phyloP scores from a whole-genome alignment of 805 yeast genomes.

The Candida coquimbonensis region DNA sequence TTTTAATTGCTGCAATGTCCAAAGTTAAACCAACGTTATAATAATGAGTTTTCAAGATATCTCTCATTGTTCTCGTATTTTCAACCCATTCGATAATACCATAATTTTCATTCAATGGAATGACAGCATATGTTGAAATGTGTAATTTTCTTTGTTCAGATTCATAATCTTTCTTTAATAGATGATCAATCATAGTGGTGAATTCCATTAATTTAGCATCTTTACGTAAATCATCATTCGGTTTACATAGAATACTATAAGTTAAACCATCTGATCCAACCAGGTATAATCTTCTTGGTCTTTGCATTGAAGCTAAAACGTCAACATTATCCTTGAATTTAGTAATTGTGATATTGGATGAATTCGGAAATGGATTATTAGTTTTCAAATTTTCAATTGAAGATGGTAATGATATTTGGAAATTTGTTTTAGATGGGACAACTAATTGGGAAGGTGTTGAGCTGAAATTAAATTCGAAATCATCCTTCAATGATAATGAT shows the following conservation, averaged over 20 bases:
- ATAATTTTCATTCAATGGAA: slow-evolving; percentile 77
- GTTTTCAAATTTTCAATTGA: slow-evolving; percentile 34
- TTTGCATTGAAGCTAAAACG: slow-evolving; percentile 76
- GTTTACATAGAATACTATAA: slow-evolving; percentile 75
- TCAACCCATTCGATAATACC: slow-evolving; percentile 92
- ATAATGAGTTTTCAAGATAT: slow-evolving; percentile 43
- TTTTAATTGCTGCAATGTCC: slow-evolving; percentile 22
- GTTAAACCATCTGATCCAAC: slow-evolving; percentile 72
- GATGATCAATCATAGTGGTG: slow-evolving; percentile 75
- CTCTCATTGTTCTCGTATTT: slow-evolving; percentile 64
- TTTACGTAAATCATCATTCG: slow-evolving; percentile 86
- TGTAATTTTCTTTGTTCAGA: slow-evolving; percentile 65
- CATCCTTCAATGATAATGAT: slow-evolving; percentile 25
- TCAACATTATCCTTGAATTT: slow-evolving; percentile 61
- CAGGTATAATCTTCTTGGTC: slow-evolving; percentile 71
- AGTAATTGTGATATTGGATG: slow-evolving; percentile 45
- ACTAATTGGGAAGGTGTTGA: slow-evolving; percentile 48
- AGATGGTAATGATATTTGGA: slow-evolving; percentile 59
- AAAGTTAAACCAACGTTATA: slow-evolving; percentile 32
- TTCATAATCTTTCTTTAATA: slow-evolving; percentile 59
- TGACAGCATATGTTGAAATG: slow-evolving; percentile 79
- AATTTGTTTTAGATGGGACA: slow-evolving; percentile 66
- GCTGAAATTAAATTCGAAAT: slow-evolving; percentile 35
- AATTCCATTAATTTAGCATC: slow-evolving; percentile 91
- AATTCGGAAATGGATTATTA: slow-evolving; percentile 38